Evolutionary conservation across 2,329 filamentous ascomycete genomes (phyloP).

Genomic region (Colletotrichum liaoningense): DNA sequence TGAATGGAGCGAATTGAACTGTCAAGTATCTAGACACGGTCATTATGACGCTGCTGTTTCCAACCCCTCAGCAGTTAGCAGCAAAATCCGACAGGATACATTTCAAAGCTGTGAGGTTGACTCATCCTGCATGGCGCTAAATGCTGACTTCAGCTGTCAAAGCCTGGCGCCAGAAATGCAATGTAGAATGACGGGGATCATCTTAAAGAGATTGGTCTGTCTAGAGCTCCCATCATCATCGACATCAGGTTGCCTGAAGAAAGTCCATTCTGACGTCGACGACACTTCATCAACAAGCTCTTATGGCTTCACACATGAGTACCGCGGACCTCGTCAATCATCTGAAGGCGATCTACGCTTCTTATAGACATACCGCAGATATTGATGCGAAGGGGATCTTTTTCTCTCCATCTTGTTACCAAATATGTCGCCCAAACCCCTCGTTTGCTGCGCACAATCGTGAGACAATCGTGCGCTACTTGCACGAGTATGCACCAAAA

Average conservation of each 20-base stretch:
- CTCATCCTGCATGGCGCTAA: conserved; percentile 5
- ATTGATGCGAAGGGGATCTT: conserved; percentile 23
- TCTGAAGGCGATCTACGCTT: conserved; percentile 1
- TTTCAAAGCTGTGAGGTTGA: neutral
- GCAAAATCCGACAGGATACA: neutral
- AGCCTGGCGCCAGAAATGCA: too few relatives aligned
- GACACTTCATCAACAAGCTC: neutral
- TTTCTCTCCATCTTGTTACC: conserved; percentile 9
- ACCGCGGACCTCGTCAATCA: neutral
- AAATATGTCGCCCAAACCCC: conserved; percentile 41
- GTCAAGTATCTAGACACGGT: too few relatives aligned
- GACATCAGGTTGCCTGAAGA: neutral
- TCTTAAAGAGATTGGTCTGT: neutral
- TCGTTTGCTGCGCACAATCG: conserved; percentile 39
- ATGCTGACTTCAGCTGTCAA: neutral
- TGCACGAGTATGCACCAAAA: conserved; percentile 37
- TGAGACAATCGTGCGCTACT: conserved; percentile 40
- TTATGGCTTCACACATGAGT: conserved; percentile 1
- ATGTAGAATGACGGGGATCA: too few relatives aligned
- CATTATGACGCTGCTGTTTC: neutral
- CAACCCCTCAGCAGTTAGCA: neutral
- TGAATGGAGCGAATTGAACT: too few relatives aligned
- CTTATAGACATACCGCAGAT: conserved; percentile 13
- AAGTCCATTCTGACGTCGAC: neutral
- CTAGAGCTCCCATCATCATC: neutral